Base-by-base conservation (phyloP, 768 basidiomycete species). In the Mycena floridula region DNA sequence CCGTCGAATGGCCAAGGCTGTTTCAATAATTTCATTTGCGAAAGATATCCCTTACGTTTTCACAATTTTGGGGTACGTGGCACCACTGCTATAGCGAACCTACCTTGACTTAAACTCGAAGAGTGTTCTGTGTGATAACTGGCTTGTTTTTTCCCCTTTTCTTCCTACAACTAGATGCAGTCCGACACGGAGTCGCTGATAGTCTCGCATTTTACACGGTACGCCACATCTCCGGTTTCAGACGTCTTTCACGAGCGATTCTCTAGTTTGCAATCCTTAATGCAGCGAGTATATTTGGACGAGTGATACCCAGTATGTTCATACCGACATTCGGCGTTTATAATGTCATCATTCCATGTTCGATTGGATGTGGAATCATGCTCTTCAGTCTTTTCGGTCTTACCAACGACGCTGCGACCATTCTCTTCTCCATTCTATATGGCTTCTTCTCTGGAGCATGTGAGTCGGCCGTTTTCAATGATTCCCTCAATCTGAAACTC, bases 161-260 rank as follows among this genome's bases (percentile, higher is more conserved):
- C 57, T 82, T 75, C 53, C 50, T 81, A 6, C 81, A 82, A 49
- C 57, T 81, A 8, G 69, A 76, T 45, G 67, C 78, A 1, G 61
- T 74, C 23, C 58, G 64, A 37, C 75, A 76, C 45, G 70, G 72
- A 27, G 56, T 61, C 12, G 54, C 65, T 7, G 60, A 56, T 16
- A 3, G 7, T 35, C 61, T 82, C 5, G 74, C 80, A 1, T 81
- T 82, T 47, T 79, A 81, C 46, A 70, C 70, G 23, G 80, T 24
- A 22, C 44, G 52, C 25, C 30, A 9, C 26, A 43, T n/a, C 3
- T 15, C 13, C 15, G 32, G 4, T 13, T 35, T 7, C 4, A 35
- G 15, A 3, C 3, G 18, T 15, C 13, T 35, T 35, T 35, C 32
- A 18, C 32, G 13, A 15, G 13, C 7, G 13, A 35, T 35, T 35